phyloP scores from a whole-genome alignment of 2,329 filamentous ascomycete species.

The Pestalotiopsis sp. region DNA sequence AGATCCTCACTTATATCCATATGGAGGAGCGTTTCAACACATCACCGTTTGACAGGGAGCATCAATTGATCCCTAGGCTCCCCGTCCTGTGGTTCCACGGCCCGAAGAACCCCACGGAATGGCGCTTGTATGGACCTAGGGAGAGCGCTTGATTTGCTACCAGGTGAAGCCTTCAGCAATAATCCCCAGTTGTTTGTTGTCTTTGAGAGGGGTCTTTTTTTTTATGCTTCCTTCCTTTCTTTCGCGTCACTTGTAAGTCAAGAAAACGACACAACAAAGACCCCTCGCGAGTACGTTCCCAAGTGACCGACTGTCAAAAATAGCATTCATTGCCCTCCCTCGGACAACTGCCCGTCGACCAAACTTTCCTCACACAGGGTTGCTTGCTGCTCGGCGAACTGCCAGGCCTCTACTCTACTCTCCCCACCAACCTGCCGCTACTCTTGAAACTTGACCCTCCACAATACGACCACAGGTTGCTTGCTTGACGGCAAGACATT shows the following conservation, averaged over 20 bases:
- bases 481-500: not conserved
- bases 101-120: not conserved
- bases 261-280: constrained; percentile 8
- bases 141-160: not conserved
- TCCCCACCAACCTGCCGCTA: not conserved
- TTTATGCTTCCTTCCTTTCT: constrained; percentile 14
- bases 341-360: not conserved
- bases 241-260: constrained; percentile 37
- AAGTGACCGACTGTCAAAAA: constrained; percentile 10
- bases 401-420: not conserved
- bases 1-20: not conserved
- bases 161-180: not conserved
- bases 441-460: not conserved
- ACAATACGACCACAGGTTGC: not conserved
- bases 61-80: not conserved
- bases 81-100: not conserved
- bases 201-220: not conserved
- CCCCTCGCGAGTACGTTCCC: not conserved
- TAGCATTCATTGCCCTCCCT: not conserved
- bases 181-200: not conserved
- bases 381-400: not conserved
- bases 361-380: not conserved
- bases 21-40: not conserved
- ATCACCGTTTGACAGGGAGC: not conserved
- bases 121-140: not conserved